Percentiles rank a stretch among this genome's conserved stretches.
Conservation (phyloP, 352 stramenopile species). For the Heterotrichella gracilis region DNA sequence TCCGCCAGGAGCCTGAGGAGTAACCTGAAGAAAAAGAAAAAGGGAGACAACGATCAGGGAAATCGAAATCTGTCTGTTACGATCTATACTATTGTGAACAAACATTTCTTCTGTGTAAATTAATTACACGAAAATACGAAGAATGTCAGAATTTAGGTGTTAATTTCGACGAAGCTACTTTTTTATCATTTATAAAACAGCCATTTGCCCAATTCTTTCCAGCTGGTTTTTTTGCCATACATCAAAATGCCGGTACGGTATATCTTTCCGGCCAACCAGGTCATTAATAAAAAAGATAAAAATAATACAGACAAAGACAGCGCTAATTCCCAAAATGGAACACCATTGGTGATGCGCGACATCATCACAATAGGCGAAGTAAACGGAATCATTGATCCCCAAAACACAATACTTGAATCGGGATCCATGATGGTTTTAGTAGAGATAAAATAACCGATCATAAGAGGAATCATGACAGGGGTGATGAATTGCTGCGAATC, state of each 20-base stretch:
- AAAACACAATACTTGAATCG: not conserved
- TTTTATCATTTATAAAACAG: conserved; percentile 8
- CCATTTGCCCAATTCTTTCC: not conserved
- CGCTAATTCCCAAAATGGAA: not conserved
- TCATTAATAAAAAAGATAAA: not conserved
- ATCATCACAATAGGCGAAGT: conserved; percentile 6
- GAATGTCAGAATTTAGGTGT: too few species aligned
- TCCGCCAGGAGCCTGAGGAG: too few species aligned
- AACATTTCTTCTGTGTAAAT: too few species aligned
- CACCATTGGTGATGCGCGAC: not conserved
- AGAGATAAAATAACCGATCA: conserved; percentile 5
- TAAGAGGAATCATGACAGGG: not conserved
- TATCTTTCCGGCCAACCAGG: not conserved
- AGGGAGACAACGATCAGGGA: too few species aligned
- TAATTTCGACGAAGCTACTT: too few species aligned
- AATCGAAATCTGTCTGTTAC: too few species aligned
- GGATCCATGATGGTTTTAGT: not conserved
- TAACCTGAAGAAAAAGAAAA: too few species aligned
- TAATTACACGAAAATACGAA: too few species aligned
- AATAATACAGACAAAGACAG: not conserved
- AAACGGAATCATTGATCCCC: not conserved
- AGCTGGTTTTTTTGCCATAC: conserved; percentile 4
- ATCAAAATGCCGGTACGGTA: not conserved
- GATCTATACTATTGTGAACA: too few species aligned
- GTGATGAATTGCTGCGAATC: conserved; percentile 3